Conservation (phyloP, 768 basidiomycete species). For the Calvatia gigantea region DNA sequence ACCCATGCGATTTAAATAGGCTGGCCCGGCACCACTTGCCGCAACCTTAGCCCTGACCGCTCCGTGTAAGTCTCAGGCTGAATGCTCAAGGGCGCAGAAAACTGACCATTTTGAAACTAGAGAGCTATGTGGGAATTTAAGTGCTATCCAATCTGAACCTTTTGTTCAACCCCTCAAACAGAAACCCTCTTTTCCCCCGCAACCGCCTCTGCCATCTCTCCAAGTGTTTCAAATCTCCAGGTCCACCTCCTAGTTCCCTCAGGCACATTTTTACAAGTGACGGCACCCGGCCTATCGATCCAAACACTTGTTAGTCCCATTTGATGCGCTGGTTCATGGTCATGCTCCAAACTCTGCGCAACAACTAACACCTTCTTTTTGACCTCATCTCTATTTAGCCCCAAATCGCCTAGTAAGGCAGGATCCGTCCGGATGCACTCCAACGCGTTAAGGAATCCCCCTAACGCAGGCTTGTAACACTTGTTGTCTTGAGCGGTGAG, state of each 20-base stretch:
- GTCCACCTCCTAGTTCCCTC: conserved; percentile 34
- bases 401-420: conserved; percentile 30
- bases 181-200: conserved; percentile 37
- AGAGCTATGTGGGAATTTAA: no score
- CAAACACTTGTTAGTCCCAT: conserved; percentile 59
- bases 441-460: conserved; percentile 49
- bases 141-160: no score
- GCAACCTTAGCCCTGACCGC: conserved; percentile 19
- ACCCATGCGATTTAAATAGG: conserved; percentile 12
- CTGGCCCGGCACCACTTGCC: conserved; percentile 21
- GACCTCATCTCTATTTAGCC: conserved; percentile 23
- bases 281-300: conserved; percentile 56
- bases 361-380: conserved; percentile 57
- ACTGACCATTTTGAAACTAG: no score
- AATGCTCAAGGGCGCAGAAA: conserved; percentile 2
- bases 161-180: no score
- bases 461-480: conserved; percentile 67
- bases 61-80: conserved; percentile 16
- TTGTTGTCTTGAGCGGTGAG: conserved; percentile 71
- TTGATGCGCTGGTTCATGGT: conserved; percentile 57
- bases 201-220: conserved; percentile 58
- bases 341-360: conserved; percentile 66
- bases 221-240: conserved; percentile 58
- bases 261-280: conserved; percentile 38
- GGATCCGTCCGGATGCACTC: conserved; percentile 39